Evolutionary conservation across 148 eudicot genomes (phyloP), one percentile per base, ranked within the genome.

Genomic region (Suaeda aralocaspica): DNA sequence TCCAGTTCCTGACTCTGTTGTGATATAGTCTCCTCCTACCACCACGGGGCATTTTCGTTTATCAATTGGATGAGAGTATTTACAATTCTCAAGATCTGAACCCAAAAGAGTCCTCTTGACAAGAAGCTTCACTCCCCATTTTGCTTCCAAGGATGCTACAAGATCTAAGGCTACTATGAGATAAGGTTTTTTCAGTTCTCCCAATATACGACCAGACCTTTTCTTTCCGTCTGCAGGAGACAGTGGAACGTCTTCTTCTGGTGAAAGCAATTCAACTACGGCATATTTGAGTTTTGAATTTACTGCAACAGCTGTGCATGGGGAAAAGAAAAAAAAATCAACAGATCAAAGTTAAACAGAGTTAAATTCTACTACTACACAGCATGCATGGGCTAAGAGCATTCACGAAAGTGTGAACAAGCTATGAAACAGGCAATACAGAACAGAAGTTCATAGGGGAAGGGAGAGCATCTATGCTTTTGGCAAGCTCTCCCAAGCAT

Each of bases 1-100:
- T 65, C 99, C 99, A 71, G 99, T 94, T 82, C 99, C 99, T 15
- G 99, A 94, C 71, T 94, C 99, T n/a, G 99, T 94, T 63, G 99
- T 94, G 58, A 94, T 94, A 74, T 94, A 94, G 77, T 94, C 99
- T 59, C 97, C 97, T 30, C 99, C 99, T 39, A 89, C 59, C 52
- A 94, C 97, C 74, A 94, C 96, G 4, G 89, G 96, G 74, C 99
- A 95, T 80, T 88, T 88, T 83, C 86, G 77, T 60, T 82, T 66
- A 72, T 86, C 89, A 62, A 91, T 49, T 56, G 99, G 99, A 77
- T 95, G 99, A 59, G 77, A 69, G 68, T 95, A 95, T 79, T 91
- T 95, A 84, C 85, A 91, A 72, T 88, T 79, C 76, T 90, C 98
- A 67, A 92, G 88, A 48, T 90, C 88, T 66, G 96, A 85, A 39